phyloP scores from a whole-genome alignment of 768 basidiomycete genomes.

The Tulasnella sp. region DNA sequence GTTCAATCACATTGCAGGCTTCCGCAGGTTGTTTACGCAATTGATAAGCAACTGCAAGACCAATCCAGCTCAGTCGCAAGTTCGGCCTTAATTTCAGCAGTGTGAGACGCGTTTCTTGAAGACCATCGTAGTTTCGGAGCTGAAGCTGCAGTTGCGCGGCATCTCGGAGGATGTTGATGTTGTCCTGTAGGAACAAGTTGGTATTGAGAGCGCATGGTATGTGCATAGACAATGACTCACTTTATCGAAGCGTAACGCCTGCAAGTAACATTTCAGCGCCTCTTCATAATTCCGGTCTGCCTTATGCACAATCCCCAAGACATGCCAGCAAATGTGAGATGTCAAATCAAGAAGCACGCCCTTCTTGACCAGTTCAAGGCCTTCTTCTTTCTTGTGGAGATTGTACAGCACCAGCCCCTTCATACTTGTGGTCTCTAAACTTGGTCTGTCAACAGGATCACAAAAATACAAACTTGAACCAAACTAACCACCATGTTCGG shows the following conservation, averaged over 20 bases:
- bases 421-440: conserved; percentile 85
- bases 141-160: conserved; percentile 82
- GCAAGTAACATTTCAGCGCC: conserved; percentile 81
- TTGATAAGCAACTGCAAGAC: conserved; percentile 76
- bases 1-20: conserved; percentile 58
- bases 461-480: neutral
- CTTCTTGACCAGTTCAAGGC: conserved; percentile 70
- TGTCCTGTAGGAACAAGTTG: conserved; percentile 45
- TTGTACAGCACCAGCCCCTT: conserved; percentile 80
- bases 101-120: conserved; percentile 70
- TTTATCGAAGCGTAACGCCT: conserved; percentile 80
- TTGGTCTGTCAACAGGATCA: neutral
- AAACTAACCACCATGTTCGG: conserved; percentile 84
- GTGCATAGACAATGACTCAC: conserved; percentile 32
- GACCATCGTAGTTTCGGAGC: conserved; percentile 59
- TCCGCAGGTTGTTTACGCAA: conserved; percentile 61
- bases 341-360: conserved; percentile 68
- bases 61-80: conserved; percentile 80
- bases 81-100: conserved; percentile 71
- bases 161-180: conserved; percentile 85
- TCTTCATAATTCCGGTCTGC: conserved; percentile 91
- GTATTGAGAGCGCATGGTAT: neutral
- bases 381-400: conserved; percentile 68
- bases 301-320: conserved; percentile 89
- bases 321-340: conserved; percentile 97